Conservation (phyloP, 257 asterid species). For the Solanum pinnatisectum region DNA sequence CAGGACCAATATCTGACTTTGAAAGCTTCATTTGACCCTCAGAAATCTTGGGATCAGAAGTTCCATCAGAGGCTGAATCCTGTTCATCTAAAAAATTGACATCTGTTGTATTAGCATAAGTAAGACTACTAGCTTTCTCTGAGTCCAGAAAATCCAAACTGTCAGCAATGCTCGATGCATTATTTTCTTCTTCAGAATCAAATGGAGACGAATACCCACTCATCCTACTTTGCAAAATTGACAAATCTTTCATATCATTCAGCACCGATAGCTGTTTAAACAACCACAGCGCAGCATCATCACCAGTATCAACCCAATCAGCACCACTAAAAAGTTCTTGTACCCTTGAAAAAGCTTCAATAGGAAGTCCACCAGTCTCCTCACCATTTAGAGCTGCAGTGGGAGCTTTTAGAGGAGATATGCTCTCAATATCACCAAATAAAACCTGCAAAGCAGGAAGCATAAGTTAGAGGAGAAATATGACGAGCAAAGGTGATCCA, state of each 20-base stretch:
- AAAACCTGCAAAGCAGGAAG: slow-evolving; percentile 43
- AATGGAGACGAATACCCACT: slow-evolving; percentile 77
- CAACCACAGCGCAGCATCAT: slow-evolving; percentile 92
- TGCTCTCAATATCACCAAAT: slow-evolving; percentile 91
- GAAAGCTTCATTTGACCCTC: slow-evolving; percentile 34
- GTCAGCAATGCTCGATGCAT: slow-evolving; percentile 81
- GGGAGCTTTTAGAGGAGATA: slow-evolving; percentile 51
- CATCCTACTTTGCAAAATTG: slow-evolving; percentile 54
- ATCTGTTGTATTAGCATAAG: slow-evolving; percentile 32
- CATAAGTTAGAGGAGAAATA: slow-evolving; percentile 11
- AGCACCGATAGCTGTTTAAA: slow-evolving; percentile 76
- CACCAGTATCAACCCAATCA: slow-evolving; percentile 76
- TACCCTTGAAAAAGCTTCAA: slow-evolving; percentile 89
- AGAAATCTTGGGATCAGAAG: slow-evolving; percentile 32
- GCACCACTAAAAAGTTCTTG: slow-evolving; percentile 87
- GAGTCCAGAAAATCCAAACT: slow-evolving; percentile 84
- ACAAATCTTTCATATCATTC: slow-evolving; percentile 77
- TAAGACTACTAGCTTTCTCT: slow-evolving; percentile 41
- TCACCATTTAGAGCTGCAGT: slow-evolving; percentile 72
- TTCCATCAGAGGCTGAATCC: slow-evolving; percentile 54
- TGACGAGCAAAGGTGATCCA: background rate
- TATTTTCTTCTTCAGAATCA: slow-evolving; percentile 94
- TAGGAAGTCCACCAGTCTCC: slow-evolving; percentile 88
- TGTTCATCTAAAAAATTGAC: slow-evolving; percentile 55
- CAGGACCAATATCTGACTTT: slow-evolving; percentile 17